Evolutionary conservation across 2,329 filamentous ascomycete species (phyloP), one percentile per base, ranked within the genome.

Genomic region (Aureobasidium sp.): DNA sequence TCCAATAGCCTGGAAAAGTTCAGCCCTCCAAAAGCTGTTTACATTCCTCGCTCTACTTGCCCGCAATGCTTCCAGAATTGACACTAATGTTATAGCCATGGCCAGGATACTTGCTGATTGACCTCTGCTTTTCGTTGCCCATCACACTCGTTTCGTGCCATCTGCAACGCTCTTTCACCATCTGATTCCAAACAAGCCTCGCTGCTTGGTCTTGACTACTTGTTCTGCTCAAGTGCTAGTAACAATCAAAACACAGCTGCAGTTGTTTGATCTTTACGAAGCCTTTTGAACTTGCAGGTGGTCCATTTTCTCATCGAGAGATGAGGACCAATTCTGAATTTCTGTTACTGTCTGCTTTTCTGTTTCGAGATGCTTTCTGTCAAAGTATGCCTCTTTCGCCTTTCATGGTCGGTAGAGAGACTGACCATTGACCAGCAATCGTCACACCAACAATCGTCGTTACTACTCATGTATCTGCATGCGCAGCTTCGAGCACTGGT

Each of bases 401-500:
- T 7, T 7, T 14, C 3, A 51, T 3, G 7, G n/a, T 3, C 14
- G 3, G 14, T 11, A 27, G 5, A 20, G 36, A 17, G 15, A 27
- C 57, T 61, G 37, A 61, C 8, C 27, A 7, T 27, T 5, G 29
- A 37, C 7, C 14, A 52, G 57, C 47, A 27, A 27, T 45, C 7
- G 14, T 61, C 17, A 61, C 47, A 36, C 57, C 57, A 2, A 61
- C 57, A 3, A 61, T 61, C 14, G 45, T 61, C 4, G n/a, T 61
- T 3, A 61, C 57, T 2, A 61, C 57, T n/a, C 57, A 61, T 45
- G 37, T 61, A 8, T 51, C 45, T 25, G 47, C 47, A 25, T 61
- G 57, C 36, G n/a, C 41, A n/a, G 17, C 37, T 15, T 52, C 57
- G 5, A 37, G n/a, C 8, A 41, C 45, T 34, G 29, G 34, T 17